Conservation (phyloP, 192 early-diverging fungal species). For the Chytriomyces confervae region DNA sequence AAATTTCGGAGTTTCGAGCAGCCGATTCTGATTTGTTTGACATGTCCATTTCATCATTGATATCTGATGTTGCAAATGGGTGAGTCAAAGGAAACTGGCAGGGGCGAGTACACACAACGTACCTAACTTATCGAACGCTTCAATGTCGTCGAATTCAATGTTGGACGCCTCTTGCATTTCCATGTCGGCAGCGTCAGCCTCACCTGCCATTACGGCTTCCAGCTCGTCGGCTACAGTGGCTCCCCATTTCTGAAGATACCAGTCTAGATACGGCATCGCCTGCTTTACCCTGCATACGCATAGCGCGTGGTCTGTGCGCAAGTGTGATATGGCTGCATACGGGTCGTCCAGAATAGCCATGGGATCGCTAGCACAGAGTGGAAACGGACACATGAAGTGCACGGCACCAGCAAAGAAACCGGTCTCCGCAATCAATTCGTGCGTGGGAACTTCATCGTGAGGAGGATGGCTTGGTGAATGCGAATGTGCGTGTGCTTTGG, state of each 20-base stretch:
- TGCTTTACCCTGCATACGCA: conserved; percentile 26
- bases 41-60: too few relatives aligned
- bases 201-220: neutral
- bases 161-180: neutral
- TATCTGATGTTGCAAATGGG: too few relatives aligned
- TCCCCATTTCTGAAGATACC: conserved; percentile 25
- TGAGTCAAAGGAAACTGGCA: too few relatives aligned
- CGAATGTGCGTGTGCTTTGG: too few relatives aligned
- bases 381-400: conserved; percentile 27
- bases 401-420: conserved; percentile 8
- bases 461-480: too few relatives aligned
- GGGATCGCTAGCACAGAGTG: conserved; percentile 2
- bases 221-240: neutral
- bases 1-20: neutral
- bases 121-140: too few relatives aligned
- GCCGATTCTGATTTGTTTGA: neutral
- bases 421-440: neutral
- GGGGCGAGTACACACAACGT: too few relatives aligned
- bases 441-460: too few relatives aligned
- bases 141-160: too few relatives aligned
- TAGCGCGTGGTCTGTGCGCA: neutral
- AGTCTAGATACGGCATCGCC: conserved; percentile 34
- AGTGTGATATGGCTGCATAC: conserved; percentile 2
- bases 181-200: neutral
- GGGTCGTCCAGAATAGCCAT: neutral